Percentiles rank a stretch among this genome's conserved stretches.
Evolutionary conservation across 768 basidiomycete species (phyloP).

Genomic region (Suillus brevipes): DNA sequence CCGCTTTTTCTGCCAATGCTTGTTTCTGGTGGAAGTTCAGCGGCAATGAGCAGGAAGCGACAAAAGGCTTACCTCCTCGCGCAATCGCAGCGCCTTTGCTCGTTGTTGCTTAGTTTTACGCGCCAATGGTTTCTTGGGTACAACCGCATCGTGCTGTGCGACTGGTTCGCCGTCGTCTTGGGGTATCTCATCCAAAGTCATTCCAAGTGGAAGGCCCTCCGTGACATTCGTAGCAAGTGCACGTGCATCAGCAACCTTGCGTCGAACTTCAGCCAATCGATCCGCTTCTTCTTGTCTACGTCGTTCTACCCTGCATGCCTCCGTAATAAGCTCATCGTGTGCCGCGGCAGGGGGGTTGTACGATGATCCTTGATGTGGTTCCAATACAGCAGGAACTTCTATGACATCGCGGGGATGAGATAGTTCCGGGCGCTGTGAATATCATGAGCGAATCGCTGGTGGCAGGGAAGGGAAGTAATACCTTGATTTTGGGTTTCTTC

Average conservation of each 20-base stretch:
- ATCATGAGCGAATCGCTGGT: not conserved
- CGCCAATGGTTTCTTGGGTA: slow-evolving; percentile 41
- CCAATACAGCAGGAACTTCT: slow-evolving; percentile 59
- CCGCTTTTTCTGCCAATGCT: slow-evolving; percentile 55
- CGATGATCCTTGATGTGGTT: slow-evolving; percentile 82
- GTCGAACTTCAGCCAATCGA: slow-evolving; percentile 52
- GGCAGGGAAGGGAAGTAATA: slow-evolving; percentile 22
- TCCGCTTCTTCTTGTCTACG: slow-evolving; percentile 53
- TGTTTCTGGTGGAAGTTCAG: slow-evolving; percentile 50
- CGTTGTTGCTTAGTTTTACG: slow-evolving; percentile 68
- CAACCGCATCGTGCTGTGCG: slow-evolving; percentile 29
- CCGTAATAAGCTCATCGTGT: slow-evolving; percentile 67
- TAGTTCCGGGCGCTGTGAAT: slow-evolving; percentile 47
- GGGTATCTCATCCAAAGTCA: slow-evolving; percentile 55
- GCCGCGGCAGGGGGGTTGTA: slow-evolving; percentile 83
- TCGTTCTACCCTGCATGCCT: slow-evolving; percentile 68
- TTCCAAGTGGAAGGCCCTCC: slow-evolving; percentile 54
- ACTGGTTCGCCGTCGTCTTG: slow-evolving; percentile 41
- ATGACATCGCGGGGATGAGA: slow-evolving; percentile 53
- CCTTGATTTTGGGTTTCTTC: slow-evolving; percentile 53
- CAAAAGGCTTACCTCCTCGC: slow-evolving; percentile 55
- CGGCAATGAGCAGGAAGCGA: not conserved
- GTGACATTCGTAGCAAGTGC: slow-evolving; percentile 31
- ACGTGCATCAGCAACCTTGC: slow-evolving; percentile 54
- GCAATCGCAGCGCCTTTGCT: slow-evolving; percentile 60